A percentile compares a stretch with the other conserved stretches of the same genome.
phyloP scores from a whole-genome alignment of 768 basidiomycete genomes.

The Suillus spraguei region DNA sequence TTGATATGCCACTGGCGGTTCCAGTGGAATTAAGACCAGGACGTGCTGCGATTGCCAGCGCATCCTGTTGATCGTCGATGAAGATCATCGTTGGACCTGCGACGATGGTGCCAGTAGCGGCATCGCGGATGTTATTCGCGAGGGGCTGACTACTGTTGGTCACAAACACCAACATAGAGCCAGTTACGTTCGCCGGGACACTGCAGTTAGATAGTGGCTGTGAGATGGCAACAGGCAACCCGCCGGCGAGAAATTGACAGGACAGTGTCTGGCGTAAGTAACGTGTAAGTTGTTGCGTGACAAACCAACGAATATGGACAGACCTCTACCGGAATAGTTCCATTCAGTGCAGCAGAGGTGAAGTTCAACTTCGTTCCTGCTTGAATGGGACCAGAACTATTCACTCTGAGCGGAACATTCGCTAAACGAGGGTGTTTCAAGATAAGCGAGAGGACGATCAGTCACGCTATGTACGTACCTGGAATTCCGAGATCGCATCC shows the following conservation, averaged over 20 bases:
- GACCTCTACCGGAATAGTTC: conserved; percentile 45
- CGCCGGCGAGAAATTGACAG: conserved; percentile 81
- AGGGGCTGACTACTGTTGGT: conserved; percentile 66
- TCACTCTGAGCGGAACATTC: conserved; percentile 60
- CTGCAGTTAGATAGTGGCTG: conserved; percentile 62
- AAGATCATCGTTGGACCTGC: conserved; percentile 75
- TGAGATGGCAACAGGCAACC: conserved; percentile 52
- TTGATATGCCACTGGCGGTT: not conserved
- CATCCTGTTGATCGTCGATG: conserved; percentile 61
- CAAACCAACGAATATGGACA: conserved; percentile 21
- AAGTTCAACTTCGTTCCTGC: conserved; percentile 68
- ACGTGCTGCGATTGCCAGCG: conserved; percentile 50
- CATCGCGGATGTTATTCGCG: conserved; percentile 52
- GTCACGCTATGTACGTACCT: conserved; percentile 37
- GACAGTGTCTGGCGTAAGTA: conserved; percentile 45
- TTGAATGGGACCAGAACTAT: conserved; percentile 58
- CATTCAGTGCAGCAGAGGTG: conserved; percentile 56
- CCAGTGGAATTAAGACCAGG: conserved; percentile 20
- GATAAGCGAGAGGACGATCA: not conserved
- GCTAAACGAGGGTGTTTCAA: conserved; percentile 36
- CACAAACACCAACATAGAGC: conserved; percentile 74
- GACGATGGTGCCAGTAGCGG: conserved; percentile 31
- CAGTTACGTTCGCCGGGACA: conserved; percentile 69
- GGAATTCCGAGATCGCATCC: conserved; percentile 67
- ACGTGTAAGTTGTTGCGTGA: conserved; percentile 13